Evolutionary conservation across 2,329 filamentous ascomycete genomes (phyloP), one percentile per base, ranked within the genome.

Genomic region (Nemania serpens): DNA sequence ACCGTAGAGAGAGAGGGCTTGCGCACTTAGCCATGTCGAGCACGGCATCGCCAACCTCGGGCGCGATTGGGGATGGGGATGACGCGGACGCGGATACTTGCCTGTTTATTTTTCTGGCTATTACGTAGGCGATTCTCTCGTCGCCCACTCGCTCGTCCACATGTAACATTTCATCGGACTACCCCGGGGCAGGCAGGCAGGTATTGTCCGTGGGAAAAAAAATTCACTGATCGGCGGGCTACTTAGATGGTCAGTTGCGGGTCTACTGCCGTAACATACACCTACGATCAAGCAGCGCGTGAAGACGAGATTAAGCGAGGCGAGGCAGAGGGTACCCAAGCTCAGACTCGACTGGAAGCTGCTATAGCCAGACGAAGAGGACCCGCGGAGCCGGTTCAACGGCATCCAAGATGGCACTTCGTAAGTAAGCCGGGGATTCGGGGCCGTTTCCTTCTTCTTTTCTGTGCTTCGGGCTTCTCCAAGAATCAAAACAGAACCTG

Each of bases 401-500:
- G n/a, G 68, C 75, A 17, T 79, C 81, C 55, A 84, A 84, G 66
- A 70, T 84, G 29, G 82, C 82, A 39, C 75, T 84, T 12, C 66
- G 55, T 58, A 33, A 58, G 55, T 37, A 33, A 2, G 12, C 12
- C 34, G 6, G 34, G 6, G 34, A 3, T n/a, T 10, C 11, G 36
- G 36, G 36, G 36, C 36, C 15, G 20, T 51, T 34, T 18, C 10
- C 20, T 22, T 11, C 18, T n/a, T 7, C 41, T 20, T 43, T 29
- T 29, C 25, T 29, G n/a, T n/a, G 25, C 25, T 29, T 29, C 25
- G 25, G 25, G 4, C 4, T 3, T 7, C 7, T 29, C 4, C 3
- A 29, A 4, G 25, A 7, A 29, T 29, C 7, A 29, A 29, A 4
- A 7, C 25, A 29, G n/a, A 29, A 29, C 25, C 25, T 29, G 3